Conservation (phyloP, 768 basidiomycete genomes). For the Mycena albidolilacea region DNA sequence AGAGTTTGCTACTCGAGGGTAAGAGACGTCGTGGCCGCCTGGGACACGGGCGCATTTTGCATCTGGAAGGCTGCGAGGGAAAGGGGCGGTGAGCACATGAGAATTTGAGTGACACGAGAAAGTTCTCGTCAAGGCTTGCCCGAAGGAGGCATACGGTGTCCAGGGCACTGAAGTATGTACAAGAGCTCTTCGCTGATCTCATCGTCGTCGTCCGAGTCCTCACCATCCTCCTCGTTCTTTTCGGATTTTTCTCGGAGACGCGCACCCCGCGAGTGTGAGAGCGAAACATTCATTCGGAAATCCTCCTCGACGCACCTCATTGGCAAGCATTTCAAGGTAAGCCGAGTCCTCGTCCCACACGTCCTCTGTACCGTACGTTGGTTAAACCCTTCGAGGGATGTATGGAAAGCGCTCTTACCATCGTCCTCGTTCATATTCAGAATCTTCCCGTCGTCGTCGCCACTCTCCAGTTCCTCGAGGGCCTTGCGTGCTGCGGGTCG, state of each 20-base stretch:
- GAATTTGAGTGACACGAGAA: slow-evolving; percentile 7
- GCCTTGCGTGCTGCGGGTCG: slow-evolving; percentile 66
- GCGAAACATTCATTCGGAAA: slow-evolving; percentile 8
- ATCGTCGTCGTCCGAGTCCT: slow-evolving; percentile 65
- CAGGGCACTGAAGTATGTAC: slow-evolving; percentile 86
- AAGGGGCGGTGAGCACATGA: not conserved
- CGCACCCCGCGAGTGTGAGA: slow-evolving; percentile 64
- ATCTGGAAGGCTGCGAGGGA: slow-evolving; percentile 76
- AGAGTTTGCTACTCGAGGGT: slow-evolving; percentile 83
- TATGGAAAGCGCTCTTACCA: slow-evolving; percentile 52
- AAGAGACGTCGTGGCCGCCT: slow-evolving; percentile 79
- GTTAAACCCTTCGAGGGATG: slow-evolving; percentile 1
- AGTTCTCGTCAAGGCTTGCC: slow-evolving; percentile 75
- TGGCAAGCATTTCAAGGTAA: slow-evolving; percentile 89
- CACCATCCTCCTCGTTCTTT: slow-evolving; percentile 64
- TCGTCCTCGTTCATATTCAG: slow-evolving; percentile 80
- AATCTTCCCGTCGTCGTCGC: slow-evolving; percentile 59
- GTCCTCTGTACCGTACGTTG: slow-evolving; percentile 69
- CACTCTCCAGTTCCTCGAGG: slow-evolving; percentile 65
- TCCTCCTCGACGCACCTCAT: slow-evolving; percentile 67
- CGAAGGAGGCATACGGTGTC: slow-evolving; percentile 85
- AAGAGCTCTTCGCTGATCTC: slow-evolving; percentile 88
- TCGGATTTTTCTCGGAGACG: slow-evolving; percentile 78
- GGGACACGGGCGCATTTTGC: slow-evolving; percentile 77
- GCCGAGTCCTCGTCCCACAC: slow-evolving; percentile 94